These are phyloP conservation scores for Botryosphaeria agaves DNA, from an alignment of 2,329 filamentous ascomycete genomes.

Conservation along the genomic window DNA sequence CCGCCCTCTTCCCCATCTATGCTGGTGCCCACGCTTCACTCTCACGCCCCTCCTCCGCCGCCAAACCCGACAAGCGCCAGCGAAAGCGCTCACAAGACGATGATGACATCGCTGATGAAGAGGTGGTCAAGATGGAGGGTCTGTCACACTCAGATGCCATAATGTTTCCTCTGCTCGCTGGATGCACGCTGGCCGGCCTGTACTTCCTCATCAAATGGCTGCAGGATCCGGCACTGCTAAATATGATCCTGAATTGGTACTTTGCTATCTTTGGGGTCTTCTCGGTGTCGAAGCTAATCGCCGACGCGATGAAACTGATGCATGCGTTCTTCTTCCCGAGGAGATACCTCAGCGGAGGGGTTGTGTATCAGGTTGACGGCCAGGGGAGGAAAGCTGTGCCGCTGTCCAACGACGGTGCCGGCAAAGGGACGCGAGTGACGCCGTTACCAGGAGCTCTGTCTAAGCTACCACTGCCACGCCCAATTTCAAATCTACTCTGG, in stretches of 20 bases:
- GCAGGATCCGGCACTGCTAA: conserved; percentile 63
- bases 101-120: conserved; percentile 37
- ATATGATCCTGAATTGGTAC: conserved; percentile 68
- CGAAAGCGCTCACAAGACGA: conserved; percentile 19
- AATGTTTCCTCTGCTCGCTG: conserved; percentile 66
- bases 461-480: conserved; percentile 24
- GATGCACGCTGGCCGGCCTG: conserved; percentile 50
- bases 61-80: conserved; percentile 36
- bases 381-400: conserved; percentile 15
- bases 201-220: conserved; percentile 87
- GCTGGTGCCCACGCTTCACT: conserved; percentile 73
- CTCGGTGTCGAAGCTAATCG: conserved; percentile 54
- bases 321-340: conserved; percentile 56
- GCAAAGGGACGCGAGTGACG: conserved; percentile 17
- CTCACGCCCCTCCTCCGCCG: conserved; percentile 65
- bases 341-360: conserved; percentile 39
- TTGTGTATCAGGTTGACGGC: conserved; percentile 30
- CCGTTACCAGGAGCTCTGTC: conserved; percentile 36
- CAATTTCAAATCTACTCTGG: conserved; percentile 27
- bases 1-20: conserved; percentile 70
- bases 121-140: conserved; percentile 44
- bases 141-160: conserved; percentile 66
- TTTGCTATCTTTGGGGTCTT: conserved; percentile 67
- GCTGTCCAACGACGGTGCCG: conserved; percentile 10
- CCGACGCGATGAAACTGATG: conserved; percentile 49